phyloP scores from a whole-genome alignment of 1,139 yeast genomes.

The Kazachstania sp. region DNA sequence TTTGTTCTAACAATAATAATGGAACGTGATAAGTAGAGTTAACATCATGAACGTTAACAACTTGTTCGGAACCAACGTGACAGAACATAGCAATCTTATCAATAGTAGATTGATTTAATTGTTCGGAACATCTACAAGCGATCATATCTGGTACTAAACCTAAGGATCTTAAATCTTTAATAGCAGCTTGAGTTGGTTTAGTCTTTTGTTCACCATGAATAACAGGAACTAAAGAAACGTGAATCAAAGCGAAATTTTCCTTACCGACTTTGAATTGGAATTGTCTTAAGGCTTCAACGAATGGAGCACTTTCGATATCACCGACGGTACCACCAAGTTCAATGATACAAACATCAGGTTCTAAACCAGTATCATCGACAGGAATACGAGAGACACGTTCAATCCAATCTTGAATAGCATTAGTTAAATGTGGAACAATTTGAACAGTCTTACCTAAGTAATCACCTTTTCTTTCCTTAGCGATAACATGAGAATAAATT shows the following conservation, averaged over 20 bases:
- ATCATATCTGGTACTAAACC: conserved; percentile 95
- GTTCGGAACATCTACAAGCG: conserved; percentile 92
- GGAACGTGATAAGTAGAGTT: conserved; percentile 98
- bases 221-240: conserved; percentile 93
- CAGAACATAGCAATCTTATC: conserved; percentile 98
- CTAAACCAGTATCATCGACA: conserved; percentile 83
- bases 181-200: conserved; percentile 98
- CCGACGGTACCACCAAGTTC: conserved; percentile 99
- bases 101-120: conserved; percentile 72
- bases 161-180: conserved; percentile 87
- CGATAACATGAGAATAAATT: conserved; percentile 87
- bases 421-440: conserved; percentile 96
- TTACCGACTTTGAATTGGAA: conserved; percentile 94
- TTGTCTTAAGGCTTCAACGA: conserved; percentile 97
- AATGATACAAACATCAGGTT: conserved; percentile 88
- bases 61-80: conserved; percentile 97
- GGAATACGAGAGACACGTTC: conserved; percentile 87
- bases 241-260: conserved; percentile 91
- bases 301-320: conserved; percentile 97
- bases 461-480: conserved; percentile 93
- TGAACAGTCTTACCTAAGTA: conserved; percentile 98
- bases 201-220: conserved; percentile 98
- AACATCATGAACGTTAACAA: conserved; percentile 93
- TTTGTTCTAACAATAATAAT: conserved; percentile 77
- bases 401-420: conserved; percentile 97